phyloP scores from a whole-genome alignment of 352 stramenopile genomes.

The Elongisporangium prolatum region DNA sequence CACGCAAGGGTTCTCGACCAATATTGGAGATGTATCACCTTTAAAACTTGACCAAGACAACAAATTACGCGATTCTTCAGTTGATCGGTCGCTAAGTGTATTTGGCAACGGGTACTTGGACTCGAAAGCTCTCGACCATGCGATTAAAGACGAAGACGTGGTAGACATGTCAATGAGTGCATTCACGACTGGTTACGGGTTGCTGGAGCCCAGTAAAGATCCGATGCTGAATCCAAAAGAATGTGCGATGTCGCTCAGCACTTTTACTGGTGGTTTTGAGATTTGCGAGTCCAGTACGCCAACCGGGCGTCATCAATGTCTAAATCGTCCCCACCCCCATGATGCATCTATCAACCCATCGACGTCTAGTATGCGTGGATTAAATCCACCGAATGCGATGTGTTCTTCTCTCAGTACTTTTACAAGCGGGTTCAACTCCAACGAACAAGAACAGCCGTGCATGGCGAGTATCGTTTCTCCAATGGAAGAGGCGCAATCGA shows the following conservation, averaged over 20 bases:
- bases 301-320: neutral
- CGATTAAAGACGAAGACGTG: neutral
- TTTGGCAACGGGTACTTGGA: conserved; percentile 30
- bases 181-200: conserved; percentile 4
- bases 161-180: conserved; percentile 31
- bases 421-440: neutral
- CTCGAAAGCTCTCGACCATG: neutral
- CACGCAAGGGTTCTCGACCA: conserved; percentile 27
- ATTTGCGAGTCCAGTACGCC: neutral
- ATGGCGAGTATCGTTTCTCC: neutral
- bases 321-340: neutral
- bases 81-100: conserved; percentile 29
- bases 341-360: neutral
- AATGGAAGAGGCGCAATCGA: neutral
- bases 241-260: conserved; percentile 2
- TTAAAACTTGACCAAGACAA: neutral
- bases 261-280: conserved; percentile 2
- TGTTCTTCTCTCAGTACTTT: neutral
- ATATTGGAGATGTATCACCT: conserved; percentile 1
- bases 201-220: neutral
- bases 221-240: conserved; percentile 1
- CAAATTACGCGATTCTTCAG: neutral
- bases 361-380: neutral
- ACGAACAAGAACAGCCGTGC: neutral
- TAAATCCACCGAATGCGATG: neutral